Evolutionary conservation across 768 basidiomycete genomes (phyloP).

Genomic region (Pisolithus sp.): DNA sequence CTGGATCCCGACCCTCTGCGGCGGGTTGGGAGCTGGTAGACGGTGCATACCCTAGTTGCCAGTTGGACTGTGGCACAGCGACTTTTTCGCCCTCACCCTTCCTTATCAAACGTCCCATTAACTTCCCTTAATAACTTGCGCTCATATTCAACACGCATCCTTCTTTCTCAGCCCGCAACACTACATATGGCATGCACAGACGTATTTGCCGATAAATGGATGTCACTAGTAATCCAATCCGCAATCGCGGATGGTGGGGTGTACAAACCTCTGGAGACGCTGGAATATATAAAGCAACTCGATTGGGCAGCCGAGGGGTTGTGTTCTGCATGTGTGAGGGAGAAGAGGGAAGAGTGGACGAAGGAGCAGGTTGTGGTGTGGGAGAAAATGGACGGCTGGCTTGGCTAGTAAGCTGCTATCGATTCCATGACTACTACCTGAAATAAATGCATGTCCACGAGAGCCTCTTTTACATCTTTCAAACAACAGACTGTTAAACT

Average conservation of each 20-base stretch:
- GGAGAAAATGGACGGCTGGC: conserved; percentile 56
- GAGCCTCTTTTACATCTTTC: background rate
- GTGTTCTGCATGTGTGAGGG: conserved; percentile 49
- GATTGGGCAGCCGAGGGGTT: conserved; percentile 56
- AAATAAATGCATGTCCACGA: conserved; percentile 6
- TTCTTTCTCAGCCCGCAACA: conserved; percentile 38
- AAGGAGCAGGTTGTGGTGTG: conserved; percentile 54
- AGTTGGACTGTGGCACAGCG: background rate
- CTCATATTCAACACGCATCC: background rate
- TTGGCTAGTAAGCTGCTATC: conserved; percentile 15
- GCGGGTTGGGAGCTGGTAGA: too few species aligned
- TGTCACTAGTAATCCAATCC: conserved; percentile 60
- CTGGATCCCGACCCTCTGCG: too few species aligned
- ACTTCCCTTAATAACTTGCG: too few species aligned
- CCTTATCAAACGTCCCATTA: background rate
- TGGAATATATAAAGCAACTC: conserved; percentile 51
- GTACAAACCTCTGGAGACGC: conserved; percentile 65
- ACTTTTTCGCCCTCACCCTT: background rate
- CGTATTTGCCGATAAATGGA: conserved; percentile 66
- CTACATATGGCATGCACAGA: conserved; percentile 72
- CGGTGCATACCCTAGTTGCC: background rate
- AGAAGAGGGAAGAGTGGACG: conserved; percentile 63
- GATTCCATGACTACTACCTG: background rate
- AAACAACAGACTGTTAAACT: too few species aligned
- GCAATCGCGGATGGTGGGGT: conserved; percentile 58